Evolutionary conservation across 2,329 filamentous ascomycete genomes (phyloP).

Genomic region (Pyrenochaeta sp.): DNA sequence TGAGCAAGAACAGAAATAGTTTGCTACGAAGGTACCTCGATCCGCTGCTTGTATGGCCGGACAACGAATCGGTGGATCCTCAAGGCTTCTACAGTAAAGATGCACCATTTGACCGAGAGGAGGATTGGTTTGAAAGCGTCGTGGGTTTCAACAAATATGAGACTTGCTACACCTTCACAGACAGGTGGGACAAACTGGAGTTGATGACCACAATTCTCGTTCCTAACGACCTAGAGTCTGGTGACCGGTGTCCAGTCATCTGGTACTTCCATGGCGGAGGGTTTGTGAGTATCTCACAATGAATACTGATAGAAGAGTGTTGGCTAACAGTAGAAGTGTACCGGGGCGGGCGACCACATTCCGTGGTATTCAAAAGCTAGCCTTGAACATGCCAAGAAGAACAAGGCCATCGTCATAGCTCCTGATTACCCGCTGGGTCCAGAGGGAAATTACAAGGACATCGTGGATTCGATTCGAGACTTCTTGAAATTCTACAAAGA

Average conservation of each 20-base stretch:
- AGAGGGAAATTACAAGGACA: conserved; percentile 5
- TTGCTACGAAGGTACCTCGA: not conserved
- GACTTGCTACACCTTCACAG: conserved; percentile 1
- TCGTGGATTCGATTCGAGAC: not conserved
- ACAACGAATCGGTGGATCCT: not conserved
- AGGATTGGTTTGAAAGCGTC: not conserved
- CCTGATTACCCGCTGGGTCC: conserved; percentile 8
- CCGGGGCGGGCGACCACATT: not conserved
- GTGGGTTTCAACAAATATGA: not conserved
- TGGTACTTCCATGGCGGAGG: conserved; percentile 6
- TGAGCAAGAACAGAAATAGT: not conserved
- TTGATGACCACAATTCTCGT: not conserved
- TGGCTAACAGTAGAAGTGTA: not conserved
- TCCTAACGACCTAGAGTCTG: not conserved
- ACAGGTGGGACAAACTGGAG: not conserved
- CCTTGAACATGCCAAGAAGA: not conserved
- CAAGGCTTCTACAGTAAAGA: not conserved
- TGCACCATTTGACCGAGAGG: not conserved
- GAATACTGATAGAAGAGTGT: not conserved
- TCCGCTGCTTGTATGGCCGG: not conserved
- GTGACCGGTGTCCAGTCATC: not conserved
- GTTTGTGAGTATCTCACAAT: not conserved
- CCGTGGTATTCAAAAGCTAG: conserved; percentile 1
- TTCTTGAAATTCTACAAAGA: conserved; percentile 5
- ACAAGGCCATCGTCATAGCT: conserved; percentile 7